Evolutionary conservation across 192 early-diverging fungal species (phyloP).

Genomic region (Coemansia javaensis): DNA sequence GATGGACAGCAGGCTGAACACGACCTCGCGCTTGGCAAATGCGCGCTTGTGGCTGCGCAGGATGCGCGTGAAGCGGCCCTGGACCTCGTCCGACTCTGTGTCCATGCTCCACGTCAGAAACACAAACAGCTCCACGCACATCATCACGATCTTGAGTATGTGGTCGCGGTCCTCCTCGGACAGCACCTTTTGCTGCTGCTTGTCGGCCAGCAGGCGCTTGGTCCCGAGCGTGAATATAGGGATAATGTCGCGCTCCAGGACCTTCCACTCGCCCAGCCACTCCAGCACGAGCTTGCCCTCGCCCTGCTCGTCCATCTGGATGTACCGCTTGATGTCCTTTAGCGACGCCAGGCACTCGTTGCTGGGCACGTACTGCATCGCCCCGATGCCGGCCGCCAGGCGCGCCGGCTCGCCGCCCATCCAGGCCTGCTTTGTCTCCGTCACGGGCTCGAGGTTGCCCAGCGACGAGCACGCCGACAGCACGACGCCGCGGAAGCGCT

Average conservation of each 20-base stretch:
- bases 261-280: slow-evolving; percentile 68
- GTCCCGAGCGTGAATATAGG: slow-evolving; percentile 60
- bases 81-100: slow-evolving; percentile 42
- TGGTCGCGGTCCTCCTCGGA: slow-evolving; percentile 18
- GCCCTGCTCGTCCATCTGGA: slow-evolving; percentile 68
- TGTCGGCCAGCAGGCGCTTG: slow-evolving; percentile 17
- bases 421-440: not conserved
- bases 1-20: slow-evolving; percentile 23
- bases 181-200: slow-evolving; percentile 2
- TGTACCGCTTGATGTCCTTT: slow-evolving; percentile 80
- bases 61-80: slow-evolving; percentile 48
- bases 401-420: slow-evolving; percentile 3
- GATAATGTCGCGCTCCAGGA: slow-evolving; percentile 72
- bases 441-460: slow-evolving; percentile 65
- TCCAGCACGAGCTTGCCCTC: slow-evolving; percentile 58
- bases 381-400: slow-evolving; percentile 18
- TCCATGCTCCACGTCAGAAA: slow-evolving; percentile 85
- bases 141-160: slow-evolving; percentile 23
- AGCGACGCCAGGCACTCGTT: slow-evolving; percentile 81
- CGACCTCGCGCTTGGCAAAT: slow-evolving; percentile 46
- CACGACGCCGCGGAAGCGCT: slow-evolving; percentile 47
- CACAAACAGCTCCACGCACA: slow-evolving; percentile 76
- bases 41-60: slow-evolving; percentile 70
- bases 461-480: slow-evolving; percentile 79
- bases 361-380: slow-evolving; percentile 67